Evolutionary conservation across 805 yeast genomes (phyloP), one percentile per base, ranked within the genome.

Genomic region (Aciculoconidium aculeatum): DNA sequence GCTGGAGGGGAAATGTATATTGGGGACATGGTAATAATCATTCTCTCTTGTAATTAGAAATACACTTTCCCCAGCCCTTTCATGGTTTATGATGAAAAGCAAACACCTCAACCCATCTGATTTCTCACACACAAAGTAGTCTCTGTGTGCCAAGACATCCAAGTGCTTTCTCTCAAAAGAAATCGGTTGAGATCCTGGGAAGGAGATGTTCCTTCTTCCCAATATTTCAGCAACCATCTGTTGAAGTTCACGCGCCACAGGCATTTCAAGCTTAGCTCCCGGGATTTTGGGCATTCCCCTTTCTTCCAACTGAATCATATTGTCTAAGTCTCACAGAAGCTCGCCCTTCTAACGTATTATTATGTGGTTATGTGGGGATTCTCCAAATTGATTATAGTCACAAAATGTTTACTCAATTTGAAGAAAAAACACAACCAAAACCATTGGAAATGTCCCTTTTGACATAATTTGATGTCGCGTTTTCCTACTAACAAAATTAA

Each of bases 171-270:
- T 67, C 23, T 83, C 78, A 50, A 92, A 88, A 15, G 95, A 84
- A 3, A 90, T 84, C 0, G 99, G 99, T 56, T 94, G 98, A 1
- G 96, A 79, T 1, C 98, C 96, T 3, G 95, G 94, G 45, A 88
- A 88, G 11, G 70, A 63, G 22, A 71, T 67, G 17, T 76, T 67
- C 34, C 61, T 58, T 23, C 41, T 77, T 61, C 42, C 74, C 64
- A 44, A 80, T 50, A 38, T 81, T 60, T 45, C 74, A 50, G 87
- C 78, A 4, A 88, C 80, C 58, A 78, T 77, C 30, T 65, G 66
- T 47, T 77, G 74, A 31, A 90, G 66, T 34, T 74, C 86, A 15
- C 69, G 70, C 0, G 81, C 75, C 12, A 83, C 82, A 30, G 75
- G 75, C 1, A 77, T 79, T 2, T 90, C 82, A 39, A 87, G 84